Base-by-base conservation (phyloP, 2,329 filamentous ascomycete species). In the Fusarium sororula region DNA sequence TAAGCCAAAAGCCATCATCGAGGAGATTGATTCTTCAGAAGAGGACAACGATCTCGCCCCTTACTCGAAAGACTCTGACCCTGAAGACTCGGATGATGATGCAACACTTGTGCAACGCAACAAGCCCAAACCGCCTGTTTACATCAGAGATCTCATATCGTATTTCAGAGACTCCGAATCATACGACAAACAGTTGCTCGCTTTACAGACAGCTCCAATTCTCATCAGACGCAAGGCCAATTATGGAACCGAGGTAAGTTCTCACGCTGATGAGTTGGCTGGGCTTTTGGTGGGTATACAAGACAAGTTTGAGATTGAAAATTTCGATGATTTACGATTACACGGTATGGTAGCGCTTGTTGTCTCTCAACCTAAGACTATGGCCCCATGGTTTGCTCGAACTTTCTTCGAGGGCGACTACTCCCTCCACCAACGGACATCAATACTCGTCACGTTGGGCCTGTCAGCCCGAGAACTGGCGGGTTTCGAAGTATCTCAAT, bases 361-460 rank as follows among this genome's bases (percentile, higher is more conserved):
- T 1, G 87, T 96, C 6, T 91, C 94, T 1, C 90, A 93, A 73
- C 94, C 96, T 0, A 85, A 89, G 55, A 87, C 89, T 59, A 94
- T 98, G 89, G 95, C 91, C 0, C 93, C 90, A 20, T 97, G 94
- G 92, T 94, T 97, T 66, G 91, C 93, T 7, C 90, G 91, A 64
- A 92, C 93, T 1, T 97, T 96, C 80, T 98, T 98, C 80, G 92
- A 94, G 47, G 95, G 95, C 22, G 96, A 99, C 80, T 95, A 96
- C 81, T 98, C 95, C 0, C 85, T 98, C 42, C 90, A 92, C 0
- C 96, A 98, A 80, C 89, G 96, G 44, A 93, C 93, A 13, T 90
- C 93, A 1, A 88, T 98, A 42, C 90, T 99, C 59, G 92, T 94
- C 26, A 91, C 94, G 0, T 85, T 99, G 8, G 96, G 95, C 0